Percentiles rank a stretch among this genome's conserved stretches.
phyloP scores from a whole-genome alignment of 2,329 filamentous ascomycete genomes.

The Aspergillus latus region DNA sequence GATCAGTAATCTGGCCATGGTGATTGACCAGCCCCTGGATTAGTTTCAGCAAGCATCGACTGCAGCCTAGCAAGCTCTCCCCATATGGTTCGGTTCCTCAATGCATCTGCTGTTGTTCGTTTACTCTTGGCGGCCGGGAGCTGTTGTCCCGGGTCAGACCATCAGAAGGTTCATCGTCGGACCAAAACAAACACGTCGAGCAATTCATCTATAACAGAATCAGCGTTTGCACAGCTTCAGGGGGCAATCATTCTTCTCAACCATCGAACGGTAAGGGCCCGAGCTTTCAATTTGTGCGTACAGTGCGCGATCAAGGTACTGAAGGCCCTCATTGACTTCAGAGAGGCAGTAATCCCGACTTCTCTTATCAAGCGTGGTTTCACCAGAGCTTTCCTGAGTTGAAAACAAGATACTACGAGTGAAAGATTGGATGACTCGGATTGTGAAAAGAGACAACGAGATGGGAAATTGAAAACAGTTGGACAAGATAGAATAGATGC shows the following conservation, averaged over 20 bases:
- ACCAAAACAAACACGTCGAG: background rate
- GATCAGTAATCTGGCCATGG: conserved; percentile 10
- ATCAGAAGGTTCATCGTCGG: background rate
- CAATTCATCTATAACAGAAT: background rate
- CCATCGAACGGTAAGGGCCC: too few species aligned
- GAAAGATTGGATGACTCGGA: too few species aligned
- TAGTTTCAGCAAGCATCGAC: background rate
- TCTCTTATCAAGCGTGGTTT: too few species aligned
- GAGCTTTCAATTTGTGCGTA: background rate
- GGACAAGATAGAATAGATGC: background rate
- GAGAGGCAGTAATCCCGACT: too few species aligned
- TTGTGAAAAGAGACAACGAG: too few species aligned
- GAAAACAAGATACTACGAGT: too few species aligned
- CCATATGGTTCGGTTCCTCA: background rate
- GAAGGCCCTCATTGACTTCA: too few species aligned
- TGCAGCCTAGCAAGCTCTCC: background rate
- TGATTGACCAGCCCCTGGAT: conserved; percentile 6
- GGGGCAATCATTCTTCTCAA: background rate
- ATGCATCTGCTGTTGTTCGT: conserved; percentile 1
- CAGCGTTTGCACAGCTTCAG: background rate
- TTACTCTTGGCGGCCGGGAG: conserved; percentile 13
- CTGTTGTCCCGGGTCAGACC: conserved; percentile 11
- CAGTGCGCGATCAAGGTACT: background rate
- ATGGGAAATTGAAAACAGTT: too few species aligned
- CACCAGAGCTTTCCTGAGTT: too few species aligned